Evolutionary conservation across 2,329 filamentous ascomycete genomes (phyloP).

Genomic region (Claviceps africana): DNA sequence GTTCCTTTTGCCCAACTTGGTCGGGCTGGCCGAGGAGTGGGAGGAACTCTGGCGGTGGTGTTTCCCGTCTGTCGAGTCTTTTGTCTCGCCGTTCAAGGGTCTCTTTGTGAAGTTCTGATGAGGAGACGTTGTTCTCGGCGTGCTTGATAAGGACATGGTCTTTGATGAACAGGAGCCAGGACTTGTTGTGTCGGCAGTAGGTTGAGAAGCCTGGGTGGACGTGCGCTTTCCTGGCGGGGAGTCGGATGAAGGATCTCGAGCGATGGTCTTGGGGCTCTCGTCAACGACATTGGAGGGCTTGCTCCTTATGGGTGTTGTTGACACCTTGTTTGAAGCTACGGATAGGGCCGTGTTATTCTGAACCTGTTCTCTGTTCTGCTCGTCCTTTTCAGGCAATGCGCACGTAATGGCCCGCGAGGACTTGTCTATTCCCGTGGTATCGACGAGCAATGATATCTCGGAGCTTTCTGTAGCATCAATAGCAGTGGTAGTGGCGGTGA

Average conservation of each 20-base stretch:
- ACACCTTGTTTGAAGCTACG: slow-evolving; percentile 11
- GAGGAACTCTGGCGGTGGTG: neutral
- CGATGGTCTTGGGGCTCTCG: neutral
- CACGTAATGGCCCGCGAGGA: slow-evolving; percentile 9
- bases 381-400: slow-evolving; percentile 17
- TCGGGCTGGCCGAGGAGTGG: neutral
- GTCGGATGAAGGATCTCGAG: neutral
- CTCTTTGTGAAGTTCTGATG: neutral
- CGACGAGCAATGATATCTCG: neutral
- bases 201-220: neutral
- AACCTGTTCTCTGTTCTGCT: slow-evolving; percentile 17
- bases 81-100: neutral
- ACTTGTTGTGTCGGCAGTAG: neutral
- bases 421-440: neutral
- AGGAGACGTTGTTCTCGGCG: neutral
- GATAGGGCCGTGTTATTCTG: slow-evolving; percentile 23
- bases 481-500: neutral
- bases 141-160: slow-evolving; percentile 1
- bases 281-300: neutral
- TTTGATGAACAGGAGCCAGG: slow-evolving; percentile 1
- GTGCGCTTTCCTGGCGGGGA: neutral
- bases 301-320: neutral
- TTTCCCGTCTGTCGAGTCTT: neutral
- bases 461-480: neutral
- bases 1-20: neutral